phyloP scores from a whole-genome alignment of 768 basidiomycete genomes.

The Pulveroboletus sp. region DNA sequence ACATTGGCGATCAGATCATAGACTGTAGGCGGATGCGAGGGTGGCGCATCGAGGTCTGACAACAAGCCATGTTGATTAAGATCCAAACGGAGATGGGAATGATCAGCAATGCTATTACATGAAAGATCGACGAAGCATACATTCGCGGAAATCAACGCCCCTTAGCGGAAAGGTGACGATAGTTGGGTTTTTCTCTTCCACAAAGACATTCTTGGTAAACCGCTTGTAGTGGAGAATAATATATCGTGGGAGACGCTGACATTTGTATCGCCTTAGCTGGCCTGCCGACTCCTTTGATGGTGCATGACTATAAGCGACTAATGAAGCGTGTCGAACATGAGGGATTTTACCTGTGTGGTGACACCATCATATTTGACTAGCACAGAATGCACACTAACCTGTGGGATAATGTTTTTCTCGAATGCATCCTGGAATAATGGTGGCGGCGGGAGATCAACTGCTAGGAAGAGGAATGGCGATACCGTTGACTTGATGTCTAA shows the following conservation, averaged over 20 bases:
- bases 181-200: slow-evolving; percentile 98
- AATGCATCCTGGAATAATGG: slow-evolving; percentile 94
- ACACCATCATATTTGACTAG: slow-evolving; percentile 91
- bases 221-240: slow-evolving; percentile 94
- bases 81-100: slow-evolving; percentile 21
- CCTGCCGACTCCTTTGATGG: slow-evolving; percentile 71
- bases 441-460: slow-evolving; percentile 95
- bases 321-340: slow-evolving; percentile 17
- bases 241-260: slow-evolving; percentile 84
- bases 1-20: slow-evolving; percentile 97
- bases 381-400: slow-evolving; percentile 87
- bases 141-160: slow-evolving; percentile 88
- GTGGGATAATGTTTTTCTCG: slow-evolving; percentile 98
- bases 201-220: slow-evolving; percentile 93
- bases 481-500: slow-evolving; percentile 78
- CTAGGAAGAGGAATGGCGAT: slow-evolving; percentile 94
- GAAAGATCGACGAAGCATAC: slow-evolving; percentile 47
- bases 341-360: slow-evolving; percentile 68
- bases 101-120: slow-evolving; percentile 19
- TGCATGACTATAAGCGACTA: slow-evolving; percentile 10
- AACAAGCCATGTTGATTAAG: slow-evolving; percentile 15
- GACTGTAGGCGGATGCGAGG: slow-evolving; percentile 53
- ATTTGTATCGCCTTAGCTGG: slow-evolving; percentile 84
- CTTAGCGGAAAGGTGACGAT: slow-evolving; percentile 96
- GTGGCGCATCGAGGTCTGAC: slow-evolving; percentile 73